These are phyloP conservation scores for Plasmodium gallinaceum DNA, from an alignment of 169 alveolate species.

Conservation along the genomic window DNA sequence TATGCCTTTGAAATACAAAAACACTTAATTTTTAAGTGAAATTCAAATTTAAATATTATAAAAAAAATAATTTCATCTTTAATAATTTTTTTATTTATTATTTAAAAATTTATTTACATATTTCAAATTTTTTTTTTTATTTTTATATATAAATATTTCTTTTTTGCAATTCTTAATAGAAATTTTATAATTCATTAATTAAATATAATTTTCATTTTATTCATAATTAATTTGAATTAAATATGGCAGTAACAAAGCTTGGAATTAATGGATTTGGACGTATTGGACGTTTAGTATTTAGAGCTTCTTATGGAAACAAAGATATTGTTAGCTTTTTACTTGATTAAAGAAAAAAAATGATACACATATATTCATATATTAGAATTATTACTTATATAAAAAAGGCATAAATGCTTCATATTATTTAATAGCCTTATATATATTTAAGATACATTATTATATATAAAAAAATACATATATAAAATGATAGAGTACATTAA, in stretches of 20 bases:
- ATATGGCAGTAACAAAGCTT: conserved; percentile 90
- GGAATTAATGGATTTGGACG: conserved; percentile 99
- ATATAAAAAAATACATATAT: not conserved
- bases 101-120: no score
- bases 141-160: not conserved
- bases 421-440: not conserved
- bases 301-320: conserved; percentile 93
- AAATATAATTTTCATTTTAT: not conserved
- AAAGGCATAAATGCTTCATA: not conserved
- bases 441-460: not conserved
- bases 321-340: conserved; percentile 80
- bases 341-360: conserved; percentile 5
- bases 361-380: not conserved
- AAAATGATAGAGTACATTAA: not conserved
- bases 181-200: not conserved
- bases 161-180: not conserved
- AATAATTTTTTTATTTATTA: no score
- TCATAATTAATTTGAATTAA: no score
- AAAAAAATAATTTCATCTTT: no score
- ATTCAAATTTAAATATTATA: no score
- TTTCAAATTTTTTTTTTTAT: not conserved
- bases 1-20: no score
- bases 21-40: no score
- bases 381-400: not conserved
- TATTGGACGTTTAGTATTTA: conserved; percentile 98